A percentile compares a stretch with the other conserved stretches of the same genome.
Evolutionary conservation across 768 basidiomycete genomes (phyloP).

Genomic region (Kwoniella dejecticola): DNA sequence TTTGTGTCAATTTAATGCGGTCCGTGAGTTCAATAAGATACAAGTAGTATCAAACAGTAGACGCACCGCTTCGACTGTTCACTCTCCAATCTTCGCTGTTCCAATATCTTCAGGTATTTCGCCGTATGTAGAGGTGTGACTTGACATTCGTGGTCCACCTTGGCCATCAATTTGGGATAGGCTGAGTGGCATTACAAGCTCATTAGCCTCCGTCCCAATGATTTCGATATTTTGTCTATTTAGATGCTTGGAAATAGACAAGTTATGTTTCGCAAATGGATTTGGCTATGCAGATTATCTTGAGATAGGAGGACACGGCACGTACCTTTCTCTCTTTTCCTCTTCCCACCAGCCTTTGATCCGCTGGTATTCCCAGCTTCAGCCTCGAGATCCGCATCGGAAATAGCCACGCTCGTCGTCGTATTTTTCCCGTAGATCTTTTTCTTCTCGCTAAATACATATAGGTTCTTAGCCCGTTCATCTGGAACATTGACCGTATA

Average conservation of each 20-base stretch:
- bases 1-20: too few species aligned
- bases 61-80: conserved; percentile 39
- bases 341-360: conserved; percentile 17
- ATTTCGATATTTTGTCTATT: too few species aligned
- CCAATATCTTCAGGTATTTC: conserved; percentile 37
- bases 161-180: conserved; percentile 37
- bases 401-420: conserved; percentile 1
- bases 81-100: conserved; percentile 34
- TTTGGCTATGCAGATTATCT: too few species aligned
- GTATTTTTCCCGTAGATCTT: conserved; percentile 22
- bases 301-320: too few species aligned
- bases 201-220: too few species aligned
- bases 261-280: too few species aligned
- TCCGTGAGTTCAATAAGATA: too few species aligned
- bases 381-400: not conserved
- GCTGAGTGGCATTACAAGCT: conserved; percentile 16
- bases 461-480: conserved; percentile 63
- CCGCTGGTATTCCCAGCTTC: not conserved
- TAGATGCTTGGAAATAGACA: too few species aligned
- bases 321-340: conserved; percentile 40
- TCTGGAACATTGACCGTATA: conserved; percentile 90
- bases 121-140: conserved; percentile 31
- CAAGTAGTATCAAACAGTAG: not conserved
- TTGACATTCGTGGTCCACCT: conserved; percentile 45
- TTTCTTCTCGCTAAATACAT: conserved; percentile 40